phyloP scores from a whole-genome alignment of 495 filamentous ascomycete species.

The Neurospora africana region DNA sequence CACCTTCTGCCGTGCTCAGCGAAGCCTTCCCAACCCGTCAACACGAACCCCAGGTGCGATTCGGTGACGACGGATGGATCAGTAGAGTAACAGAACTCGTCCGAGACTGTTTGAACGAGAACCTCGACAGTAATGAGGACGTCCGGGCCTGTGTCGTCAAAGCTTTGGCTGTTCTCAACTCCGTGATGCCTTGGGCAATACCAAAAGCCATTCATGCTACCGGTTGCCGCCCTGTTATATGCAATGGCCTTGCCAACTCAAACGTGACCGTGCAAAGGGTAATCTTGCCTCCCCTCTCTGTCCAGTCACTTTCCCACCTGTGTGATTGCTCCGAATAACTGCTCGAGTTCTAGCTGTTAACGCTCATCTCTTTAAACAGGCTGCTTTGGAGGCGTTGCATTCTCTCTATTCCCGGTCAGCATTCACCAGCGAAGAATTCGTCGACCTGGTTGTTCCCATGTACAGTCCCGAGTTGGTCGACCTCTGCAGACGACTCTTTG shows the following conservation, averaged over 20 bases:
- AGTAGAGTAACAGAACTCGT: constrained; percentile 65
- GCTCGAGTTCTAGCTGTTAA: constrained; percentile 3
- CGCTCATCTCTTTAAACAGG: constrained; percentile 34
- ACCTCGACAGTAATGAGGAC: constrained; percentile 50
- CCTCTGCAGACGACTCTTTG: constrained; percentile 64
- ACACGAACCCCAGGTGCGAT: constrained; percentile 50
- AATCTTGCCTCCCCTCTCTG: neutral
- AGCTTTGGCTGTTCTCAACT: constrained; percentile 61
- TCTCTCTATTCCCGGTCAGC: constrained; percentile 64
- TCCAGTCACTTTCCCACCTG: constrained; percentile 42
- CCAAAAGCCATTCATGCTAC: constrained; percentile 66
- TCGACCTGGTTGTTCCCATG: constrained; percentile 67
- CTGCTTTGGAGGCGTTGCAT: constrained; percentile 74
- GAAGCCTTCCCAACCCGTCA: constrained; percentile 62
- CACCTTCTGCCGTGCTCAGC: constrained; percentile 60
- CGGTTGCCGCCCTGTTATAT: constrained; percentile 60
- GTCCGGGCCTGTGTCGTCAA: constrained; percentile 60
- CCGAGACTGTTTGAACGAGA: constrained; percentile 56
- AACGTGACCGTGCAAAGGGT: constrained; percentile 56
- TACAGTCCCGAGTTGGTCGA: constrained; percentile 58
- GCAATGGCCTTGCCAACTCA: constrained; percentile 59
- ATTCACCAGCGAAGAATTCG: constrained; percentile 70
- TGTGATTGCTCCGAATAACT: constrained; percentile 9
- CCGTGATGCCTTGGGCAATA: constrained; percentile 72
- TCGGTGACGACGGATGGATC: constrained; percentile 79